phyloP scores from a whole-genome alignment of 148 eudicot genomes.

The Rhododendron ferrugineum region DNA sequence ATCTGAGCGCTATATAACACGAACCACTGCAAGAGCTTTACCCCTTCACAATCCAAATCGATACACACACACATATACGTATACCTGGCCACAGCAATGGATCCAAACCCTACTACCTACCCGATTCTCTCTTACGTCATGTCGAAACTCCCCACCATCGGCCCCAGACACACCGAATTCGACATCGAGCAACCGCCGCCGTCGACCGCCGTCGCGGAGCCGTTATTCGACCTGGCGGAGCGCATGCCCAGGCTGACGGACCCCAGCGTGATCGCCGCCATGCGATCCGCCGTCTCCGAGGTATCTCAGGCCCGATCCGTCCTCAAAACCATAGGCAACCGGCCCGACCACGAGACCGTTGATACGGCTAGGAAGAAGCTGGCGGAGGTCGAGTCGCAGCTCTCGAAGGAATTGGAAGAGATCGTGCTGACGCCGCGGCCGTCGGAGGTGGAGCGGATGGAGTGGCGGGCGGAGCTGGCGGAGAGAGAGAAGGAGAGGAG shows the following conservation, averaged over 20 bases:
- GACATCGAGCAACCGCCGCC: slow-evolving; percentile 64
- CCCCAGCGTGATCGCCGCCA: slow-evolving; percentile 51
- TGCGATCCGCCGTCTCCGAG: slow-evolving; percentile 65
- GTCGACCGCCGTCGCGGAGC: slow-evolving; percentile 16
- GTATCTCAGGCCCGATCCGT: slow-evolving; percentile 61
- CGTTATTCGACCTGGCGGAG: slow-evolving; percentile 48
- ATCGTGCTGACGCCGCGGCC: slow-evolving; percentile 29
- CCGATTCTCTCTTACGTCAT: slow-evolving; percentile 81
- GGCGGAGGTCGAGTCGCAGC: slow-evolving; percentile 33
- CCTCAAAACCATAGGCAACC: slow-evolving; percentile 49
- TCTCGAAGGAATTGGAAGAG: slow-evolving; percentile 37
- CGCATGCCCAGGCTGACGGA: slow-evolving; percentile 69
- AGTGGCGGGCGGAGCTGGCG: slow-evolving; percentile 19
- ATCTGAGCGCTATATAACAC: not conserved
- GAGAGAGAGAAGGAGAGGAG: slow-evolving; percentile 20
- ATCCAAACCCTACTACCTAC: slow-evolving; percentile 54
- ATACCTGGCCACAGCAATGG: slow-evolving; percentile 29
- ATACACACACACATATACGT: not conserved
- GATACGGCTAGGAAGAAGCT: slow-evolving; percentile 53
- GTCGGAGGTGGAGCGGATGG: slow-evolving; percentile 16
- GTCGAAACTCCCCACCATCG: slow-evolving; percentile 52
- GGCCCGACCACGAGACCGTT: slow-evolving; percentile 79
- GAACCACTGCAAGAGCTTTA: not conserved
- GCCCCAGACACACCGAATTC: slow-evolving; percentile 22
- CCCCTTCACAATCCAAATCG: not conserved